phyloP scores from a whole-genome alignment of 257 asterid genomes.

The Cruciata laevipes region DNA sequence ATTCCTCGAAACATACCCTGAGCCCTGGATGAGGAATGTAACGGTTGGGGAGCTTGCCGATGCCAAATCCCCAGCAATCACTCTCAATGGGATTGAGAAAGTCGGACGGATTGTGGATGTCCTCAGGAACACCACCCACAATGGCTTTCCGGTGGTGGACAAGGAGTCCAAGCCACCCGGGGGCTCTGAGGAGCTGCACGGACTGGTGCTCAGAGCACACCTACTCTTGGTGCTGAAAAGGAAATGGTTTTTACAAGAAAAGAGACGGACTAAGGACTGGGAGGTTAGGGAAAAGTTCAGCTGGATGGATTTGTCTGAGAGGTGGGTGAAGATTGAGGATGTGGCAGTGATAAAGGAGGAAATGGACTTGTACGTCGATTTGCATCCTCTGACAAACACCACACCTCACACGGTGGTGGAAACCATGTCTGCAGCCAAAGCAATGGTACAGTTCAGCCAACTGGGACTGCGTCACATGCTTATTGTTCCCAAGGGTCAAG shows the following conservation, averaged over 20 bases:
- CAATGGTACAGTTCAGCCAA: conserved; percentile 74
- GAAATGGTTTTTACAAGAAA: conserved; percentile 77
- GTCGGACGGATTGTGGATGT: conserved; percentile 68
- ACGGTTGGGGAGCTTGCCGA: conserved; percentile 76
- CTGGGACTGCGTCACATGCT: conserved; percentile 88
- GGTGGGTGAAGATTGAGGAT: conserved; percentile 65
- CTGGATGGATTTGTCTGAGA: conserved; percentile 63
- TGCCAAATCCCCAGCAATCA: conserved; percentile 58
- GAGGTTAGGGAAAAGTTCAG: conserved; percentile 73
- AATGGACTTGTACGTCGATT: conserved; percentile 77
- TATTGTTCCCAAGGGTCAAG: conserved; percentile 70
- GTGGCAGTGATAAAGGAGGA: conserved; percentile 49
- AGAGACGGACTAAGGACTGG: conserved; percentile 64
- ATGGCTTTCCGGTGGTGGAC: conserved; percentile 77
- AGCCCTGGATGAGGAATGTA: conserved; percentile 93
- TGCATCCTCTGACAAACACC: conserved; percentile 71
- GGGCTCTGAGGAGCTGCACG: conserved; percentile 51
- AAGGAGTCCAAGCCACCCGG: conserved; percentile 37
- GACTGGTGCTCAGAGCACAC: conserved; percentile 70
- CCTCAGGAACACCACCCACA: conserved; percentile 66
- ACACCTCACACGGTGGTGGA: conserved; percentile 68
- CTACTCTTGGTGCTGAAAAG: conserved; percentile 56
- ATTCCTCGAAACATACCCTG: conserved; percentile 80
- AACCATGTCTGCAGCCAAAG: conserved; percentile 80
- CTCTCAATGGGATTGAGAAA: conserved; percentile 65